These are phyloP conservation scores for Aspergillus melleus DNA, from an alignment of 2,329 filamentous ascomycete genomes.

Conservation along the genomic window DNA sequence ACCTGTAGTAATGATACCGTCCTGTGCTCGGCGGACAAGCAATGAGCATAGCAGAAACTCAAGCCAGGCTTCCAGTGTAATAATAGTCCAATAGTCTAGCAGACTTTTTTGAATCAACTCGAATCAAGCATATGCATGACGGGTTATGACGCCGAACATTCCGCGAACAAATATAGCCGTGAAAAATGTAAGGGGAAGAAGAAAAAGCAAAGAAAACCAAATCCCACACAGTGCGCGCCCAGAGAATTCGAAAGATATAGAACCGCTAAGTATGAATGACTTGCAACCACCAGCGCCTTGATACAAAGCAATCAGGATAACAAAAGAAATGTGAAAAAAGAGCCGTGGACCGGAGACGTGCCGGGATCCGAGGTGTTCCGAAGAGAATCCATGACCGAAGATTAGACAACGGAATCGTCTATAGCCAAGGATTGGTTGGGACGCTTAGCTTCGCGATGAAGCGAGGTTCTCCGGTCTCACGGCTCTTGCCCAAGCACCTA, in stretches of 20 bases:
- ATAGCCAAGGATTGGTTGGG: not conserved
- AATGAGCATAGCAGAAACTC: not conserved
- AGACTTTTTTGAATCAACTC: conserved; percentile 19
- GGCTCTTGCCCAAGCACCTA: not conserved
- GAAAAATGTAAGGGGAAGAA: conserved; percentile 9
- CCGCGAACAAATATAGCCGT: conserved; percentile 20
- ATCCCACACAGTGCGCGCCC: conserved; percentile 18
- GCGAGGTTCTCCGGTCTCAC: not conserved
- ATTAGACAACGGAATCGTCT: not conserved
- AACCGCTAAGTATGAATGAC: conserved; percentile 24
- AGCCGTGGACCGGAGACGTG: conserved; percentile 10
- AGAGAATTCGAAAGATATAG: conserved; percentile 13
- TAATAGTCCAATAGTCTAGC: conserved; percentile 5
- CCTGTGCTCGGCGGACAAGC: not conserved
- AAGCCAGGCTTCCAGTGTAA: not conserved
- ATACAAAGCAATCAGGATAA: conserved; percentile 17
- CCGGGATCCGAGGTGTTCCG: conserved; percentile 8
- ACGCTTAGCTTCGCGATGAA: not conserved
- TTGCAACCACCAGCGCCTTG: conserved; percentile 37
- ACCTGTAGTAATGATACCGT: not conserved
- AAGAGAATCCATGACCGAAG: conserved; percentile 5
- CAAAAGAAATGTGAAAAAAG: conserved; percentile 12
- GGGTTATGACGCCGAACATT: conserved; percentile 12
- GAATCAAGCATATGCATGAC: conserved; percentile 19
- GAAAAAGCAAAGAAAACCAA: conserved; percentile 4